Evolutionary conservation across 129 eudicot species (phyloP).

Genomic region (Pittosporum tobira): DNA sequence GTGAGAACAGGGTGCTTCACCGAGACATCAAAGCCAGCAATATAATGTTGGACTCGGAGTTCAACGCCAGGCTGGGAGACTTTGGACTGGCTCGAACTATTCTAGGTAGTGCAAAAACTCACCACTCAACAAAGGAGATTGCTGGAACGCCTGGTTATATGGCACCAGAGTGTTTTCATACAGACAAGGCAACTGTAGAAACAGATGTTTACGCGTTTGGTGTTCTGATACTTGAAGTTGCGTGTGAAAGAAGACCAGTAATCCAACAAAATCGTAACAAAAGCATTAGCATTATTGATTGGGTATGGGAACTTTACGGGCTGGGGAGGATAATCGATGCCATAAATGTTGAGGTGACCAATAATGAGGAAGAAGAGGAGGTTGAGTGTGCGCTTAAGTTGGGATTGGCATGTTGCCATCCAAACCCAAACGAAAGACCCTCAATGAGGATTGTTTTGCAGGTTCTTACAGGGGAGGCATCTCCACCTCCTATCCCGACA

Average conservation of each 20-base stretch:
- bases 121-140: slow-evolving; percentile 4
- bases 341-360: slow-evolving; percentile 7
- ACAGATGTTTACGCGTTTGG: slow-evolving; percentile 24
- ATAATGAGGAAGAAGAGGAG: slow-evolving; percentile 1
- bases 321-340: slow-evolving; percentile 12
- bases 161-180: slow-evolving; percentile 8
- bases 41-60: slow-evolving; percentile 22
- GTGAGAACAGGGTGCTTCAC: slow-evolving; percentile 13
- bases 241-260: slow-evolving; percentile 17
- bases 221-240: slow-evolving; percentile 13
- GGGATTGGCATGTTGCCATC: slow-evolving; percentile 27
- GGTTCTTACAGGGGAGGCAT: slow-evolving; percentile 12
- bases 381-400: slow-evolving; percentile 14
- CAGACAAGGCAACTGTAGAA: slow-evolving; percentile 10
- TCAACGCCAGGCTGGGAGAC: slow-evolving; percentile 22
- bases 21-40: slow-evolving; percentile 30
- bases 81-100: slow-evolving; percentile 21
- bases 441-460: slow-evolving; percentile 6
- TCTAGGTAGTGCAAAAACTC: neutral
- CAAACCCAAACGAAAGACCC: slow-evolving; percentile 22
- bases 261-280: neutral
- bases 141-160: slow-evolving; percentile 11
- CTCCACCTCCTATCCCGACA: slow-evolving; percentile 7
- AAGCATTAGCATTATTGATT: slow-evolving; percentile 11
- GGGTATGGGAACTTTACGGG: slow-evolving; percentile 21